Base-by-base conservation (phyloP, 2,329 filamentous ascomycete species). In the Apiospora pterosperma region DNA sequence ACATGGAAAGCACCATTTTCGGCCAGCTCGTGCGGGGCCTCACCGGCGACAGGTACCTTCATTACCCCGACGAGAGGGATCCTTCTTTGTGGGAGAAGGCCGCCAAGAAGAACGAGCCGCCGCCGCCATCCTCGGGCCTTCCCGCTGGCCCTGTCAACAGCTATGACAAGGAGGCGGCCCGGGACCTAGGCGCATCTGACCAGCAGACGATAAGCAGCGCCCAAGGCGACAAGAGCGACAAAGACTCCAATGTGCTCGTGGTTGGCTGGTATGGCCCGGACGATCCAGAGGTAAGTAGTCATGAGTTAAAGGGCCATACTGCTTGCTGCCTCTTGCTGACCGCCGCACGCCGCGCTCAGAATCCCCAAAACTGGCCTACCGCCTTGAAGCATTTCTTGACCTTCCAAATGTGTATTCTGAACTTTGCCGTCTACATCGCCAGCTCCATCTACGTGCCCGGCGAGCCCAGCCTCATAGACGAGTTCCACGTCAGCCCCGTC, bases 121-220 rank as follows among this genome's bases (percentile, higher is more conserved):
- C 36, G 36, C 36, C 36, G 7, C 64, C 78, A 83, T 65, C 73
- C 76, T n/a, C n/a, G n/a, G n/a, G n/a, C n/a, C n/a, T n/a, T n/a
- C n/a, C n/a, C n/a, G n/a, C n/a, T n/a, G n/a, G n/a, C n/a, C n/a
- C n/a, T n/a, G n/a, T n/a, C n/a, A n/a, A n/a, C n/a, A n/a, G n/a
- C n/a, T n/a, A n/a, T n/a, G n/a, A n/a, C n/a, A n/a, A n/a, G n/a
- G 55, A 80, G 84, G 65, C 84, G 83, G 67, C 84, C 82, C 2
- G 78, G 73, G 11, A 76, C 81, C 63, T 76, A 82, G 63, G 81
- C 82, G 0, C 76, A 80, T 38, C 78, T 82, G 67, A 81, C 44
- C 69, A 52, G 21, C 65, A 48, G 34, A 64, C 58, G 58, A 64
- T 36, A 42, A 73, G 64, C 44, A 67, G 61, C 65, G 73, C 4